Evolutionary conservation across 2,329 filamentous ascomycete species (phyloP).

Genomic region (Fusarium musae): DNA sequence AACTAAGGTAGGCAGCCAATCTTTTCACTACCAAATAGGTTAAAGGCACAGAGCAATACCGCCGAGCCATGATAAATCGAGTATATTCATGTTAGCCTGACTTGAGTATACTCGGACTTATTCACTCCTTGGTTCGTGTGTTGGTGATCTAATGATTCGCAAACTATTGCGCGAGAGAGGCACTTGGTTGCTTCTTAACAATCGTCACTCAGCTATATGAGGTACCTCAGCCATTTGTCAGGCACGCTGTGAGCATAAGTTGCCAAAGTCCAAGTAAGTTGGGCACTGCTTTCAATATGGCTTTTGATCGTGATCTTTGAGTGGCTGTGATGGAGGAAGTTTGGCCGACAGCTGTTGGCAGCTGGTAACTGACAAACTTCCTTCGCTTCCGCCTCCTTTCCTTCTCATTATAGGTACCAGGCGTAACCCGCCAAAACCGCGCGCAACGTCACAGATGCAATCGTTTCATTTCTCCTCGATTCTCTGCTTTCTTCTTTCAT

Average conservation of each 20-base stretch:
- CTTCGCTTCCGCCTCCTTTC: not conserved
- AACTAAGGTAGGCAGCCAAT: not conserved
- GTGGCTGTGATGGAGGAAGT: conserved; percentile 12
- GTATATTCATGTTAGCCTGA: not conserved
- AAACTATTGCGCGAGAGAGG: not conserved
- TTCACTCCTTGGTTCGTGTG: not conserved
- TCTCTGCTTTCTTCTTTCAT: not conserved
- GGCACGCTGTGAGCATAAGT: not conserved
- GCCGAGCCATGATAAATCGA: not conserved
- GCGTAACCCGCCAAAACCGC: conserved; percentile 9
- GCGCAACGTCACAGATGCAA: conserved; percentile 13
- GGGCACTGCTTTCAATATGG: not conserved
- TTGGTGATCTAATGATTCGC: not conserved
- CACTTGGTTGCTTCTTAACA: not conserved
- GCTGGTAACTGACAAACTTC: conserved; percentile 22
- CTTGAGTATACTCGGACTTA: not conserved
- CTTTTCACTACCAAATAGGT: not conserved
- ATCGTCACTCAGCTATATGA: conserved; percentile 4
- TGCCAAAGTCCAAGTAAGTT: not conserved
- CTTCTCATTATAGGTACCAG: not conserved
- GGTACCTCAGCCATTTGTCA: not conserved
- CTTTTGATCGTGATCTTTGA: not conserved
- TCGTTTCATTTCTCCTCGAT: not conserved
- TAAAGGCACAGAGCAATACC: not conserved
- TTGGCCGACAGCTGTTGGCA: conserved; percentile 28